Evolutionary conservation across 2,329 filamentous ascomycete genomes (phyloP).

Genomic region (Aspergillus tubingensis): DNA sequence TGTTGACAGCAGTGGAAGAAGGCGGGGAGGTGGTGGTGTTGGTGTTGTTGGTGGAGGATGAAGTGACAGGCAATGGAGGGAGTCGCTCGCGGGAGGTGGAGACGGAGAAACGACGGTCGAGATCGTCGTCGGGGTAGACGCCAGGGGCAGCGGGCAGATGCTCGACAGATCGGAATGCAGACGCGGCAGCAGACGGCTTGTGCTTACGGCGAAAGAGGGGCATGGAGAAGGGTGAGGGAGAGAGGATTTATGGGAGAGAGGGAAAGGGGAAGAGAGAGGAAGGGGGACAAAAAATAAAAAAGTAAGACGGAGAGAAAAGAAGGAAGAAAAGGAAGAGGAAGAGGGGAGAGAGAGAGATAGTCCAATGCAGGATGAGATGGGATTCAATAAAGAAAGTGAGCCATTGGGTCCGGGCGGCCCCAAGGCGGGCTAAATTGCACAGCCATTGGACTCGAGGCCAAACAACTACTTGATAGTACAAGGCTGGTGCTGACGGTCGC

Average conservation of each 20-base stretch:
- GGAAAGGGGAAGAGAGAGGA: background rate
- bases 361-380: background rate
- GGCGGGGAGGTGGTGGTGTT: too few species aligned
- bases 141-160: constrained; percentile 17
- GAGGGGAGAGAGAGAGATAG: background rate
- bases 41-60: constrained; percentile 18
- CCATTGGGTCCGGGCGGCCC: background rate
- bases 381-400: constrained; percentile 5
- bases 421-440: background rate
- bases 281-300: background rate
- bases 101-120: constrained; percentile 11
- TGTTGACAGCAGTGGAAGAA: constrained; percentile 11
- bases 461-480: too few species aligned
- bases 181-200: constrained; percentile 17
- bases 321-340: background rate
- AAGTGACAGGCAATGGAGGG: constrained; percentile 12
- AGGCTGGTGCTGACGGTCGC: too few species aligned
- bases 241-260: background rate
- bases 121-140: constrained; percentile 12
- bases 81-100: constrained; percentile 15
- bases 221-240: constrained; percentile 16
- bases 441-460: too few species aligned
- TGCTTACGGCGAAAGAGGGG: constrained; percentile 21
- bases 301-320: constrained; percentile 9
- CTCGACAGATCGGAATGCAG: constrained; percentile 21